Evolutionary conservation across 345 rosid genomes (phyloP), one percentile per base, ranked within the genome.

Genomic region (Crucihimalaya himalaica): DNA sequence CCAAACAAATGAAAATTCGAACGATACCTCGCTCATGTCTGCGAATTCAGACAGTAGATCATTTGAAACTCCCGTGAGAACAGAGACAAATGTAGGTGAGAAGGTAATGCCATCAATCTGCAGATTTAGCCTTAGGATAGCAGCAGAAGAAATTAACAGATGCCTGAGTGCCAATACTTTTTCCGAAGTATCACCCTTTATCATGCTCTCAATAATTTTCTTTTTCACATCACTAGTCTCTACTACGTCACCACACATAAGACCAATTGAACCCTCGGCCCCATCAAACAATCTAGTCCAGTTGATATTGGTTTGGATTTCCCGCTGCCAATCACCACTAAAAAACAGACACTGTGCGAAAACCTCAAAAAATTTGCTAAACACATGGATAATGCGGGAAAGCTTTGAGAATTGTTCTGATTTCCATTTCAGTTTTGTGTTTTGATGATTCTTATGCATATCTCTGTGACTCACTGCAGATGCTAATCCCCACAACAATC

Each of bases 401-500:
- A 88, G 45, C 79, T 77, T 81, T 27, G 75, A 82, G 74, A 84
- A 32, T 37, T 75, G 76, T 66, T 81, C 81, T 20, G 67, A 68
- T 68, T 81, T 78, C 84, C 81, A 76, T 62, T 50, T 73, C 55
- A 80, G 70, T 58, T 84, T 79, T 63, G 66, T 77, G 71, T 84
- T 80, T 35, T 50, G 63, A 32, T 71, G 84, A 66, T 66, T 59
- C 57, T 64, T 79, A 73, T 73, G 75, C 47, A 66, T 79, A 68
- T 74, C 84, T 45, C 57, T 63, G 37, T 75, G 78, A 70, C 81
- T 76, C 69, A 78, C 64, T 31, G 86, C 84, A 64, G 88, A 87
- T 76, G 92, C 84, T 63, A 90, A 67, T 77, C 98, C 99, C 94
- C 97, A 95, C 72, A 95, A 58, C 73, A 83, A 87, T 60, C 98